These are phyloP conservation scores for Yamadazyma atmosphaerica DNA, from an alignment of 1,139 yeast species.

Conservation along the genomic window DNA sequence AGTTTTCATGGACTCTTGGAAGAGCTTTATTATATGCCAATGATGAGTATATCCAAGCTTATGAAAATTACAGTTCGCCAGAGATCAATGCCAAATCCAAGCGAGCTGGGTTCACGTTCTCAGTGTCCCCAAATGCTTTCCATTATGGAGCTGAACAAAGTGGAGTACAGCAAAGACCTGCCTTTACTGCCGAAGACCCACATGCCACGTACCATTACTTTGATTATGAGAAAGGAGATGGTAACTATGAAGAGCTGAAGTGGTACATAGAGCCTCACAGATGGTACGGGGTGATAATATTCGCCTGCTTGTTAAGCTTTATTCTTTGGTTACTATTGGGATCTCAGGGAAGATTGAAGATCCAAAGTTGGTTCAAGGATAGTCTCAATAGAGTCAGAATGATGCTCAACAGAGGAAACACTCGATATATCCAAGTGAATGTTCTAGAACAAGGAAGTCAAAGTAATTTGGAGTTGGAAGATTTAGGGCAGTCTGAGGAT, in stretches of 20 bases:
- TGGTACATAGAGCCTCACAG: constrained; percentile 52
- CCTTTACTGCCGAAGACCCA: constrained; percentile 26
- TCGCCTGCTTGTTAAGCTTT: constrained; percentile 40
- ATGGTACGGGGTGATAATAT: constrained; percentile 54
- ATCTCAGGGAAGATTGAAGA: constrained; percentile 21
- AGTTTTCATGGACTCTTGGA: constrained; percentile 84
- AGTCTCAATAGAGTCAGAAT: not conserved
- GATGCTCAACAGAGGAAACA: not conserved
- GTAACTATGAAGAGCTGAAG: constrained; percentile 31
- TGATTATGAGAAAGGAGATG: constrained; percentile 32
- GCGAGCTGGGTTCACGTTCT: constrained; percentile 47
- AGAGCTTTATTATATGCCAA: constrained; percentile 67
- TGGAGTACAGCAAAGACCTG: constrained; percentile 48
- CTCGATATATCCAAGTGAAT: constrained; percentile 7
- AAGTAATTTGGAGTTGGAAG: not conserved
- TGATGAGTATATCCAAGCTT: constrained; percentile 45
- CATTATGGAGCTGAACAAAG: constrained; percentile 54
- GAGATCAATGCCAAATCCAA: too few relatives aligned
- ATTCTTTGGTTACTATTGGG: constrained; percentile 54
- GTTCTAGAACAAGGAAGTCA: constrained; percentile 5
- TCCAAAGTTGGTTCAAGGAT: constrained; percentile 13
- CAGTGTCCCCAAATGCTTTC: constrained; percentile 49
- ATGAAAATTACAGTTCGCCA: constrained; percentile 27
- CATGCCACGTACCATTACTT: constrained; percentile 24
- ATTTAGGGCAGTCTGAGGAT: too few relatives aligned